Percentiles rank a stretch among this genome's conserved stretches.
phyloP scores from a whole-genome alignment of 2,329 filamentous ascomycete species.

The Trichoderma polysporum region DNA sequence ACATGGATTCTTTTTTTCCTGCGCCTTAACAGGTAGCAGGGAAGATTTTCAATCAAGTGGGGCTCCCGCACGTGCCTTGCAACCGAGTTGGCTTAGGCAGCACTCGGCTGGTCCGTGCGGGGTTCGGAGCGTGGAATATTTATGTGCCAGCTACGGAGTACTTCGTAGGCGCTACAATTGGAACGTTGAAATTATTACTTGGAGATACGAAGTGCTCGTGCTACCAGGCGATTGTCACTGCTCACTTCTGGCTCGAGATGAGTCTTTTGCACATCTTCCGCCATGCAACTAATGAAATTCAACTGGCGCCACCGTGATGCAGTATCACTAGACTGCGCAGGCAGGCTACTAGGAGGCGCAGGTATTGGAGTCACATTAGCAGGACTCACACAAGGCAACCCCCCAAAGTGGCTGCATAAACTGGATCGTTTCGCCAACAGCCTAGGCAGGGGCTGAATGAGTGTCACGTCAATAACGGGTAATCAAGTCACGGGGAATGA shows the following conservation, averaged over 20 bases:
- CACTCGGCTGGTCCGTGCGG: constrained; percentile 8
- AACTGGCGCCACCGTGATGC: not conserved
- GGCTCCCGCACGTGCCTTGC: constrained; percentile 20
- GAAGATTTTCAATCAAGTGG: constrained; percentile 22
- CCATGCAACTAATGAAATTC: not conserved
- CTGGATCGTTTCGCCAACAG: not conserved
- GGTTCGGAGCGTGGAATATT: not conserved
- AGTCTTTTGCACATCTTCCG: not conserved
- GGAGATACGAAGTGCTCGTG: not conserved
- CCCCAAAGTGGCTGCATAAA: not conserved
- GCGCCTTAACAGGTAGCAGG: not conserved
- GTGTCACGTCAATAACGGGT: not conserved
- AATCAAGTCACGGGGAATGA: not conserved
- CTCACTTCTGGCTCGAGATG: not conserved
- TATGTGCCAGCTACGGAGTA: not conserved
- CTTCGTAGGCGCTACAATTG: too few relatives aligned
- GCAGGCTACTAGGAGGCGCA: not conserved
- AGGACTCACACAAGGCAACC: not conserved
- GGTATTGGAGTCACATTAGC: not conserved
- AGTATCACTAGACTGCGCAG: not conserved
- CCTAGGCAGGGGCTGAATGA: not conserved
- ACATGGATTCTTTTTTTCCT: constrained; percentile 20
- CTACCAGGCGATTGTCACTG: not conserved
- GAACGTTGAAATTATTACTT: too few relatives aligned
- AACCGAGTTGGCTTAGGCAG: constrained; percentile 13